Base-by-base conservation (phyloP, 805 yeast species). In the Starmera pachycereana region DNA sequence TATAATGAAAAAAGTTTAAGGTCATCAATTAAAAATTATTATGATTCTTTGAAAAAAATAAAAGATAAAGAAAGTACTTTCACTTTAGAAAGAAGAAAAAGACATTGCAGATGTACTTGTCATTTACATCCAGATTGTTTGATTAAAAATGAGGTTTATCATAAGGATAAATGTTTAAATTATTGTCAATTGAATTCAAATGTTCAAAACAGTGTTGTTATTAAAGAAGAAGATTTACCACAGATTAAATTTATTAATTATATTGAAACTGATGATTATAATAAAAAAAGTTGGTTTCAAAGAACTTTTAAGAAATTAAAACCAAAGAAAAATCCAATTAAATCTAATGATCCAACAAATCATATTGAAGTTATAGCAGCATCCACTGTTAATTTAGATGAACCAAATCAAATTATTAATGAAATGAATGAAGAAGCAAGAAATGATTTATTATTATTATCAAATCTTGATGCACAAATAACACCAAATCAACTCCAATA, bases 321-420 rank as follows among this genome's bases (percentile, higher is more conserved):
- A 33, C 12, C 28, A 16, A 18, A 4, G 3, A 19, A 8, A 10
- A 22, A 31, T 16, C 6, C 32, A 9, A 18, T 33, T 19, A 7
- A 33, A 28, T 16, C 32, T 12, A 8, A 18, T 3, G 30, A 25
- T 2, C 30, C 18, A 11, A 29, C 18, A 11, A 19, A 33, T 12
- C 35, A 42, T 22, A 46, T 48, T 36, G 48, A 42, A 16, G 33
- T 44, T 10, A 46, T 44, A 10, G 41, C 48, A 6, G 44, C 43
- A 31, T 43, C 50, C 12, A 42, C 39, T 31, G 14, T 14, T 16
- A 16, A 16, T 16, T 16, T 16, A 16, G 18, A 16, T 16, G 18
- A 16, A 16, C 18, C 18, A n/a, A n/a, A n/a, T 10, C 33, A 32
- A 14, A 18, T 31, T 25, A 11, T 18, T 8, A 16, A 36, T 18